Conservation (phyloP, 2,329 filamentous ascomycete genomes). For the Botrytis elliptica region DNA sequence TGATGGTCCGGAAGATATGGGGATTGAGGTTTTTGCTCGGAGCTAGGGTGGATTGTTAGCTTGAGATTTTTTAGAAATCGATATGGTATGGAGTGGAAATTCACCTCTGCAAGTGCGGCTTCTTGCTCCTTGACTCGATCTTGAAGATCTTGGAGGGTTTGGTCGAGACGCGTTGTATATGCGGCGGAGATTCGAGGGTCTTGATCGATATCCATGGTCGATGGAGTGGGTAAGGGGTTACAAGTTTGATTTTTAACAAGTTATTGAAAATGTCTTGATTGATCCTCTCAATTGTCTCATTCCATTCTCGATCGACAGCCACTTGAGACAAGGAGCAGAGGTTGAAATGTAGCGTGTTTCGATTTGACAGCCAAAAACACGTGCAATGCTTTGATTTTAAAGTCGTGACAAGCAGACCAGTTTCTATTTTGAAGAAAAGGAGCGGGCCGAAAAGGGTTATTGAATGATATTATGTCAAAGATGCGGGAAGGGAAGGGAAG, state of each 20-base stretch:
- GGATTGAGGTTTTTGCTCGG: slow-evolving; percentile 29
- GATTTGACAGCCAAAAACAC: background rate
- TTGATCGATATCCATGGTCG: slow-evolving; percentile 23
- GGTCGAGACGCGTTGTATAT: slow-evolving; percentile 58
- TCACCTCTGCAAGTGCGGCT: slow-evolving; percentile 48
- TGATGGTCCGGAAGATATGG: slow-evolving; percentile 34
- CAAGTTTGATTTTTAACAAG: background rate
- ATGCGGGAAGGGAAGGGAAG: background rate
- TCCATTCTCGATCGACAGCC: background rate
- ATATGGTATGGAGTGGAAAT: background rate
- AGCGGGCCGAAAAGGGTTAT: background rate
- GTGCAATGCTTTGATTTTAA: background rate
- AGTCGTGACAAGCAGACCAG: background rate
- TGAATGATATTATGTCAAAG: background rate
- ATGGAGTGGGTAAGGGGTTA: background rate
- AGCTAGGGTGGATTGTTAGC: slow-evolving; percentile 29
- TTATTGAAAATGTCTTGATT: no score
- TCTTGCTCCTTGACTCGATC: slow-evolving; percentile 55
- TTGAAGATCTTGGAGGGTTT: slow-evolving; percentile 67
- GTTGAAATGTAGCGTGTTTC: background rate
- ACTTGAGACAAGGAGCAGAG: background rate
- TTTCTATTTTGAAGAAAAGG: background rate
- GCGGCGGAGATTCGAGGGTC: slow-evolving; percentile 41
- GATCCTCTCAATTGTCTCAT: background rate
- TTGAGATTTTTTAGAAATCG: slow-evolving; percentile 14